Percentiles rank a stretch among this genome's conserved stretches.
These are phyloP conservation scores for Nigrograna mackinnonii DNA, from an alignment of 2,329 filamentous ascomycete species.

Conservation along the genomic window DNA sequence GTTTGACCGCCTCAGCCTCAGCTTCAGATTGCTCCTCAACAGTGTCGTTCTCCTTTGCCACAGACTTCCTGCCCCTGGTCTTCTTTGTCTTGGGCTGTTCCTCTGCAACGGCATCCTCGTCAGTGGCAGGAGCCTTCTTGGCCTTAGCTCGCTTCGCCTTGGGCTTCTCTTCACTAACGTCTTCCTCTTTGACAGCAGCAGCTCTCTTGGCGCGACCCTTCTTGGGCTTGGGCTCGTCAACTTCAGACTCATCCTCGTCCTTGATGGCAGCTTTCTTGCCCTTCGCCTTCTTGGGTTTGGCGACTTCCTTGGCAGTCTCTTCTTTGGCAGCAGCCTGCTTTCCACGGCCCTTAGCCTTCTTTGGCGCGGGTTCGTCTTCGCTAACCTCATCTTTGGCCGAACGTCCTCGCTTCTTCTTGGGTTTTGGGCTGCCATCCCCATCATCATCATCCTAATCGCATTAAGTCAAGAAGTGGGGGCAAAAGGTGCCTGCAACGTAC, in stretches of 20 bases:
- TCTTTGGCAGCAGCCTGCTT: conserved; percentile 18
- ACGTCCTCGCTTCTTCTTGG: conserved; percentile 48
- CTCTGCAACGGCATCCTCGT: conserved; percentile 8
- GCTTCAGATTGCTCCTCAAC: conserved; percentile 2
- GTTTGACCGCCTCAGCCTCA: conserved; percentile 1
- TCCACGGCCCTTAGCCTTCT: conserved; percentile 15
- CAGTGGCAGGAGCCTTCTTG: conserved; percentile 14
- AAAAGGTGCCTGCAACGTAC: too few relatives aligned
- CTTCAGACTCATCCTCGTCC: conserved; percentile 4
- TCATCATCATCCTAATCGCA: conserved; percentile 16
- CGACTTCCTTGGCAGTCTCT: background rate
- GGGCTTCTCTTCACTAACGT: conserved; percentile 1
- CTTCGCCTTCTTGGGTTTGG: conserved; percentile 1
- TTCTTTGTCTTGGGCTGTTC: conserved; percentile 15
- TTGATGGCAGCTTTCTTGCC: conserved; percentile 6
- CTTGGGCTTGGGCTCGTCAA: conserved; percentile 3
- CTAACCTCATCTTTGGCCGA: conserved; percentile 21
- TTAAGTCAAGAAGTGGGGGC: conserved; percentile 1
- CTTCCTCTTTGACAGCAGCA: conserved; percentile 1
- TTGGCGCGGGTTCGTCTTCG: conserved; percentile 10
- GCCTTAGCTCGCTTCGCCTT: conserved; percentile 18
- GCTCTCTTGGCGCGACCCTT: conserved; percentile 3
- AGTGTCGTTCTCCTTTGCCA: conserved; percentile 10
- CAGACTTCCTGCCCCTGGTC: conserved; percentile 15
- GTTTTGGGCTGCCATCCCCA: conserved; percentile 31